Conservation (phyloP, 495 filamentous ascomycete genomes). For the Friedmanniomyces endolithicus region DNA sequence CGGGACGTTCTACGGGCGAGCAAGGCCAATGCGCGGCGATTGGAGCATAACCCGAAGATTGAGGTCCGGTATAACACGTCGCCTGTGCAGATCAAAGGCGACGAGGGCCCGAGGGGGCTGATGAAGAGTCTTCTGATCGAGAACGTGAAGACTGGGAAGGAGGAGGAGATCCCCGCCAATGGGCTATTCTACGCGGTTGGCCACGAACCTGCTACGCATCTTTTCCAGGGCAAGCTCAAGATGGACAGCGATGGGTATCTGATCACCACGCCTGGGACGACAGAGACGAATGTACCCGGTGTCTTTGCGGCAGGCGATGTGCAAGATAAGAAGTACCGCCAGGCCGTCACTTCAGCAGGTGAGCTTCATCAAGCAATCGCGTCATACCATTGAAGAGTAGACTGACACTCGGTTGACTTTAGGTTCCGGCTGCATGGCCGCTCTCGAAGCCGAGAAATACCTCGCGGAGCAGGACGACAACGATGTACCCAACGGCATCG, state of each 20-base stretch:
- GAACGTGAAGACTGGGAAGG: conserved; percentile 62
- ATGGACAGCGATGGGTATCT: conserved; percentile 84
- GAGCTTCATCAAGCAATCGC: conserved; percentile 29
- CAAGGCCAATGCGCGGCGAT: conserved; percentile 80
- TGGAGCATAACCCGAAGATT: conserved; percentile 74
- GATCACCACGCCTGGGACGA: conserved; percentile 75
- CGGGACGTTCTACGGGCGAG: conserved; percentile 72
- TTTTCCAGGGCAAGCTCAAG: conserved; percentile 79
- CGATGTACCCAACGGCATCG: conserved; percentile 28
- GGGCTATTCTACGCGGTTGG: conserved; percentile 97
- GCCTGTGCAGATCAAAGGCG: conserved; percentile 70
- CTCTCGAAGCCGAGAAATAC: conserved; percentile 88
- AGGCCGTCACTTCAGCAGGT: conserved; percentile 97
- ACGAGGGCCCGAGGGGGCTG: conserved; percentile 56
- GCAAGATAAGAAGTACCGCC: conserved; percentile 95
- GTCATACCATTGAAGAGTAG: background rate
- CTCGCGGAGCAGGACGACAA: conserved; percentile 60
- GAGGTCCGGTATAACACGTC: conserved; percentile 75
- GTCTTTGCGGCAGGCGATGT: conserved; percentile 97
- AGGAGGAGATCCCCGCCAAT: conserved; percentile 72
- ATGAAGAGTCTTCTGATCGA: conserved; percentile 77
- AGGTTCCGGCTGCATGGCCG: conserved; percentile 91
- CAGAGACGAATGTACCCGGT: conserved; percentile 75
- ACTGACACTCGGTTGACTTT: background rate
- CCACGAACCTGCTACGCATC: conserved; percentile 79